Conservation (phyloP, 352 stramenopile species). For the Peronospora destructor region DNA sequence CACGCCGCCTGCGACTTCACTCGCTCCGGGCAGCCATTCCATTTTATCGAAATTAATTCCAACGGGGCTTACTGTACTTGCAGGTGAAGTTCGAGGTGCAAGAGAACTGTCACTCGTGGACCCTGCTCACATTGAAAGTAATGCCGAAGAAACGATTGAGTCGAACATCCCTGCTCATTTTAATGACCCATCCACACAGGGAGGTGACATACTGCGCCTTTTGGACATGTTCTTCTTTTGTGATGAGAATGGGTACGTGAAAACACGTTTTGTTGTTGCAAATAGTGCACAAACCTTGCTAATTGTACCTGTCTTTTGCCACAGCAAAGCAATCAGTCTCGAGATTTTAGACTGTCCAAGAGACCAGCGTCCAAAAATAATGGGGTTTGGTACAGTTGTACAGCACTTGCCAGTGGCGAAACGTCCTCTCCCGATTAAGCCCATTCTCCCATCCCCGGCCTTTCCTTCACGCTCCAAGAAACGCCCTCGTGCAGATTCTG, state of each 20-base stretch:
- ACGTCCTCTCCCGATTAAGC: constrained; percentile 57
- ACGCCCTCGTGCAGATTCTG: constrained; percentile 46
- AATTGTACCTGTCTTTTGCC: constrained; percentile 3
- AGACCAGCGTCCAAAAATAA: constrained; percentile 70
- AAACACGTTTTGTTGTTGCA: constrained; percentile 2
- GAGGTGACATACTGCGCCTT: constrained; percentile 61
- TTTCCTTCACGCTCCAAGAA: constrained; percentile 73
- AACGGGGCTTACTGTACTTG: constrained; percentile 44
- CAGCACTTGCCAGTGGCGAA: constrained; percentile 59
- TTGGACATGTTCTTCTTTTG: constrained; percentile 85
- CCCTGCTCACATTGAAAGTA: constrained; percentile 16
- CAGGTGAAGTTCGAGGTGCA: constrained; percentile 50
- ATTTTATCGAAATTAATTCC: constrained; percentile 59
- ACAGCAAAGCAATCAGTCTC: constrained; percentile 65
- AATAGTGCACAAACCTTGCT: background rate
- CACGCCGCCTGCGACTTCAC: background rate
- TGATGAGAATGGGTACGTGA: constrained; percentile 65
- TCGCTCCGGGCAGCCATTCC: constrained; percentile 9
- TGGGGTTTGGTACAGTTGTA: constrained; percentile 77
- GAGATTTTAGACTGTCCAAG: constrained; percentile 74
- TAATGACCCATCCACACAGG: constrained; percentile 58
- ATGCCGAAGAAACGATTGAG: constrained; percentile 51
- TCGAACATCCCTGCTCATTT: constrained; percentile 55
- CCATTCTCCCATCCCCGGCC: constrained; percentile 59
- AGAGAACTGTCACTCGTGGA: constrained; percentile 50